Percentiles rank a stretch among this genome's conserved stretches.
Evolutionary conservation across 1,284 basidiomycete species (phyloP).

Genomic region (Ceratobasidium sp.): DNA sequence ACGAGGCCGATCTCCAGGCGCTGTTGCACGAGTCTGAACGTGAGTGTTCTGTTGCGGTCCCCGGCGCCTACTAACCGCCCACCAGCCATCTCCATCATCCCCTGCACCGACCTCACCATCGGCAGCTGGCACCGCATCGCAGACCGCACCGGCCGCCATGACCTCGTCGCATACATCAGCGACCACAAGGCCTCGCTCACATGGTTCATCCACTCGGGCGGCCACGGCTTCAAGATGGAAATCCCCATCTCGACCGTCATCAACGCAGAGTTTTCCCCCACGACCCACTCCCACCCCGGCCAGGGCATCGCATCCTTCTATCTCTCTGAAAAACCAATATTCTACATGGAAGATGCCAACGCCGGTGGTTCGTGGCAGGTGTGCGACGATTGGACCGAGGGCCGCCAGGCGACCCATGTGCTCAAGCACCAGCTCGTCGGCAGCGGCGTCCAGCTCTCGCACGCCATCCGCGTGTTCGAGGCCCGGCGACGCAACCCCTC

Average conservation of each 20-base stretch:
- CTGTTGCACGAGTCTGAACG: slow-evolving; percentile 79
- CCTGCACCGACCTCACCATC: slow-evolving; percentile 77
- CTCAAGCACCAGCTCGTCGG: slow-evolving; percentile 76
- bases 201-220: slow-evolving; percentile 81
- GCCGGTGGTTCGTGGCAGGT: slow-evolving; percentile 68
- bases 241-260: slow-evolving; percentile 74
- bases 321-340: slow-evolving; percentile 73
- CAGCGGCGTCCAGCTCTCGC: slow-evolving; percentile 70
- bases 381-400: slow-evolving; percentile 82
- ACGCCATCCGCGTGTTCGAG: slow-evolving; percentile 67
- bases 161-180: slow-evolving; percentile 79
- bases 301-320: slow-evolving; percentile 70
- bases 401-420: slow-evolving; percentile 73
- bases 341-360: slow-evolving; percentile 70
- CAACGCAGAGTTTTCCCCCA: slow-evolving; percentile 64
- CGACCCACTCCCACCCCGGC: slow-evolving; percentile 65
- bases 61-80: slow-evolving; percentile 41
- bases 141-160: slow-evolving; percentile 65
- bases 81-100: slow-evolving; percentile 77
- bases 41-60: slow-evolving; percentile 57
- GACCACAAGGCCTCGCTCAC: slow-evolving; percentile 72
- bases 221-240: slow-evolving; percentile 84
- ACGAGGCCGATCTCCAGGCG: slow-evolving; percentile 69
- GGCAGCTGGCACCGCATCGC: slow-evolving; percentile 82
- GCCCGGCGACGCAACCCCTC: slow-evolving; percentile 53